These are phyloP conservation scores for Penicillium robsamsonii DNA, from an alignment of 495 filamentous ascomycete species.

Conservation along the genomic window DNA sequence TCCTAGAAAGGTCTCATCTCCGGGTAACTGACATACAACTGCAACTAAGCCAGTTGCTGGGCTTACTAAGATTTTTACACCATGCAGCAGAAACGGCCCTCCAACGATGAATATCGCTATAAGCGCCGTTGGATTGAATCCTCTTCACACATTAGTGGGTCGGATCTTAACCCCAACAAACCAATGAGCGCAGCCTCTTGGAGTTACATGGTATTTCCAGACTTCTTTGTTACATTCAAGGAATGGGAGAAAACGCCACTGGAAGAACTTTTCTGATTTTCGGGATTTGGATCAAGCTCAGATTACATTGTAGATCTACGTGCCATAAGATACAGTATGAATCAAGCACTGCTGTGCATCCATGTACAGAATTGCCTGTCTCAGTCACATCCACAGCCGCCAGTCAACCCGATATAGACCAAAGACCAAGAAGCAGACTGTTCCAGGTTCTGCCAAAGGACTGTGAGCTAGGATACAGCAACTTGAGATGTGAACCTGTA, in stretches of 20 bases:
- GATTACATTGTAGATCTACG: constrained; percentile 1
- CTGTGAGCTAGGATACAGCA: background rate
- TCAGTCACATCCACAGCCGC: background rate
- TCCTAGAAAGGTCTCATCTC: background rate
- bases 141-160: background rate
- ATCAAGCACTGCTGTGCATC: background rate
- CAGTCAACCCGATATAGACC: background rate
- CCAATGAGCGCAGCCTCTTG: background rate
- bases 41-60: background rate
- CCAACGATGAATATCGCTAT: background rate
- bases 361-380: background rate
- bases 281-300: background rate
- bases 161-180: background rate
- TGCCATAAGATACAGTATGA: constrained; percentile 3
- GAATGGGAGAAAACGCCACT: constrained; percentile 11
- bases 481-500: constrained; percentile 6
- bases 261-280: background rate
- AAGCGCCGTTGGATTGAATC: background rate
- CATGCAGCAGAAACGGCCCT: background rate
- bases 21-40: constrained; percentile 6
- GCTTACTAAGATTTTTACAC: background rate
- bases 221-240: constrained; percentile 14
- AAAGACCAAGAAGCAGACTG: background rate
- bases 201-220: background rate
- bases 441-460: background rate